Percentiles rank a stretch among this genome's conserved stretches.
Conservation (phyloP, 2,329 filamentous ascomycete species). For the Didymella arachidicola region DNA sequence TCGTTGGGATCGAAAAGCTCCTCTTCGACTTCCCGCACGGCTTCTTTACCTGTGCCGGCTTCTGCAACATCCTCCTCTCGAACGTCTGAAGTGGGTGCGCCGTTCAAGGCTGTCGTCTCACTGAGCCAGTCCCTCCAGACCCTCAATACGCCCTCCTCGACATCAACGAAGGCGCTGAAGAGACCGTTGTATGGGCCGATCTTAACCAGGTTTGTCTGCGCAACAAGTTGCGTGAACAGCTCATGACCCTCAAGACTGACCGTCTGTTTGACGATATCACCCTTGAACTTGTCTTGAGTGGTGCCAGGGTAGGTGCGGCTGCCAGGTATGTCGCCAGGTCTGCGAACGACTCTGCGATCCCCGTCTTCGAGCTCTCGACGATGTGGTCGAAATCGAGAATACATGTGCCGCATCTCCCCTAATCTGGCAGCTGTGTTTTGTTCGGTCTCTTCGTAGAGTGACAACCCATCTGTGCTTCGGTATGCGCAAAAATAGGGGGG, state of each 20-base stretch:
- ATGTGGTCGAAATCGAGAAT: conserved; percentile 74
- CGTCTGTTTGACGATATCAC: conserved; percentile 63
- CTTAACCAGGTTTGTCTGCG: conserved; percentile 72
- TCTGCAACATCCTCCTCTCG: conserved; percentile 34
- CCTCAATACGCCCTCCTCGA: conserved; percentile 73
- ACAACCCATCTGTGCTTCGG: conserved; percentile 69
- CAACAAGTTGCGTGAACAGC: conserved; percentile 77
- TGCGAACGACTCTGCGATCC: conserved; percentile 45
- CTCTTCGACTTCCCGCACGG: conserved; percentile 22
- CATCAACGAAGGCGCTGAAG: conserved; percentile 69
- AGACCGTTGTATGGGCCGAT: conserved; percentile 67
- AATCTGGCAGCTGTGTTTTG: conserved; percentile 46
- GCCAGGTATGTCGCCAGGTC: conserved; percentile 58
- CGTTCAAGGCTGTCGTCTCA: conserved; percentile 46
- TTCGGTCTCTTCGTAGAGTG: conserved; percentile 47
- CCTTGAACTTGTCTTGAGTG: conserved; percentile 38
- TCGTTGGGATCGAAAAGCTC: conserved; percentile 25
- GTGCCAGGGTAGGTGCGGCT: conserved; percentile 51
- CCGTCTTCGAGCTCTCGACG: conserved; percentile 60
- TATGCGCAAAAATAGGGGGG: conserved; percentile 75
- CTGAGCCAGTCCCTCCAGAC: conserved; percentile 77
- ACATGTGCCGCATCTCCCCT: conserved; percentile 64
- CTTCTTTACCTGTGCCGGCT: conserved; percentile 34
- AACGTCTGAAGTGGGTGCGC: conserved; percentile 21
- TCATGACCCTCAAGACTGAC: conserved; percentile 73